Conservation (phyloP, 257 asterid species). For the Plantago elongata region DNA sequence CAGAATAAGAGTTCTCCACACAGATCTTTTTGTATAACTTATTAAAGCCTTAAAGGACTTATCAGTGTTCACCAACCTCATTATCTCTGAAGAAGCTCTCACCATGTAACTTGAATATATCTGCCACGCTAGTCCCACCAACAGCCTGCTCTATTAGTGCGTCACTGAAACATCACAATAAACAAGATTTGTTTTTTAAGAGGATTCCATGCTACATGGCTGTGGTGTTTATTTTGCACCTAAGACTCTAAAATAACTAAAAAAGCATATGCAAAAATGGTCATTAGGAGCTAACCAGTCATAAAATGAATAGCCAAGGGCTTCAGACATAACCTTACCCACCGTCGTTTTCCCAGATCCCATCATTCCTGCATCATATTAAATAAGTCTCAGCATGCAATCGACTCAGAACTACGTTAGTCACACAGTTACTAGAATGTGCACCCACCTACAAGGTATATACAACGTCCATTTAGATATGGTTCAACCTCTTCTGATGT, state of each 20-base stretch:
- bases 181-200: not conserved
- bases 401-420: not conserved
- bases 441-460: slow-evolving; percentile 83
- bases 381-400: slow-evolving; percentile 1
- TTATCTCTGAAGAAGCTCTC: slow-evolving; percentile 69
- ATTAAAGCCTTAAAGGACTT: not conserved
- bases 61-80: slow-evolving; percentile 44
- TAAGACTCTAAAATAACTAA: not conserved
- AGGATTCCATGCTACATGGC: not conserved
- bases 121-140: slow-evolving; percentile 65
- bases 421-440: not conserved
- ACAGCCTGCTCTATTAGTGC: slow-evolving; percentile 59
- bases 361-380: slow-evolving; percentile 68
- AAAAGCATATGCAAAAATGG: not conserved
- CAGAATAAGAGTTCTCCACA: too few relatives aligned
- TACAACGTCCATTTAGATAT: slow-evolving; percentile 60
- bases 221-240: not conserved
- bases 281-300: slow-evolving; percentile 62
- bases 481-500: slow-evolving; percentile 63
- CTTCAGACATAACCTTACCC: slow-evolving; percentile 71
- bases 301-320: slow-evolving; percentile 69
- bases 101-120: slow-evolving; percentile 61
- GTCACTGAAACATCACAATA: slow-evolving; percentile 44
- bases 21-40: too few relatives aligned
- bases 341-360: slow-evolving; percentile 96